Conservation (phyloP, 257 asterid genomes). For the Nicotiana noctiflora region DNA sequence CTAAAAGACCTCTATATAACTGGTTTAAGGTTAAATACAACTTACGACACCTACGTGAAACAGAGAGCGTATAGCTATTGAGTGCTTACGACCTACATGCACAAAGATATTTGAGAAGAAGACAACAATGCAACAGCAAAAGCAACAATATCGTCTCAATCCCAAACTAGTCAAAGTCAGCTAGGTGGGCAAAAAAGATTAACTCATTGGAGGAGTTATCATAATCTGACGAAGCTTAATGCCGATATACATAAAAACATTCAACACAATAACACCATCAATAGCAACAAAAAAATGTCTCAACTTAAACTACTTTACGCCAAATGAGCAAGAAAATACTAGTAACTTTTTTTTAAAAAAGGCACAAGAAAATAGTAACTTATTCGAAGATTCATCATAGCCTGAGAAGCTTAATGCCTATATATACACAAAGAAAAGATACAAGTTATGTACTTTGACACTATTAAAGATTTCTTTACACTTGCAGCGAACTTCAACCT, state of each 20-base stretch:
- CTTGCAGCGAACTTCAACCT: too few species aligned
- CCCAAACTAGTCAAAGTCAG: background rate
- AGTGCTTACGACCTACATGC: background rate
- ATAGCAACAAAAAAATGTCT: background rate
- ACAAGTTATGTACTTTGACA: too few species aligned
- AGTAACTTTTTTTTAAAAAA: too few species aligned
- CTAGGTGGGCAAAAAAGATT: background rate
- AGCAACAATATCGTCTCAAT: background rate
- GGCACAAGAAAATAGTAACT: background rate
- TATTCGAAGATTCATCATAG: slow-evolving; percentile 9
- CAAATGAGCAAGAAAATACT: background rate
- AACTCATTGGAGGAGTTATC: background rate
- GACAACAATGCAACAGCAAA: background rate
- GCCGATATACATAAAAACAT: background rate
- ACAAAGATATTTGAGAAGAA: background rate
- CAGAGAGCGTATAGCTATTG: background rate
- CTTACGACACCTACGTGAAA: background rate
- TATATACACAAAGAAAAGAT: background rate
- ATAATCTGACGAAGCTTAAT: background rate
- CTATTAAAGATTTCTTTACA: too few species aligned
- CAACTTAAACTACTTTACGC: background rate
- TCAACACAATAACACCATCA: background rate
- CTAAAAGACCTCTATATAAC: background rate
- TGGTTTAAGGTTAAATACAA: background rate
- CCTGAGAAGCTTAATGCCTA: background rate